Conservation (phyloP, 2,329 filamentous ascomycete species). For the Fusarium sp. region DNA sequence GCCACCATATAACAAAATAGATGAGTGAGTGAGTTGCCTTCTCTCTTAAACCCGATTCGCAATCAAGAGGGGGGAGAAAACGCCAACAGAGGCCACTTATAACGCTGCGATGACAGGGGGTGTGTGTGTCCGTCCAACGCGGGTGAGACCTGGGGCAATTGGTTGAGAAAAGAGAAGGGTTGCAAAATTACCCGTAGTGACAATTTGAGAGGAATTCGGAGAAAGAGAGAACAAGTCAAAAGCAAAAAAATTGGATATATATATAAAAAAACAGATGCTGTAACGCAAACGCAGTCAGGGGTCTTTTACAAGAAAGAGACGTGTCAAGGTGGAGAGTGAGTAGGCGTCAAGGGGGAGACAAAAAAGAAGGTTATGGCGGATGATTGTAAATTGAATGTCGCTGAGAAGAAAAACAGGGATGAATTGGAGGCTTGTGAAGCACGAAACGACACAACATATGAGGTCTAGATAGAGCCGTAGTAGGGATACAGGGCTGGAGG, state of each 20-base stretch:
- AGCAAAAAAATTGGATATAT: constrained; percentile 30
- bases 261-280: neutral
- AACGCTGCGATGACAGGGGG: constrained; percentile 23
- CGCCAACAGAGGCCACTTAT: constrained; percentile 25
- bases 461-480: constrained; percentile 30
- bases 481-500: constrained; percentile 9
- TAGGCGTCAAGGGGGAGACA: constrained; percentile 17
- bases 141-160: constrained; percentile 31
- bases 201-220: neutral
- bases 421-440: constrained; percentile 33
- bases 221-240: constrained; percentile 31
- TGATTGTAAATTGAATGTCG: neutral
- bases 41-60: neutral
- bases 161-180: constrained; percentile 39
- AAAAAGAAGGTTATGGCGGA: constrained; percentile 34
- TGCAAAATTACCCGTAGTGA: neutral
- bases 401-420: constrained; percentile 2
- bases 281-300: constrained; percentile 7
- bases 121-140: constrained; percentile 2
- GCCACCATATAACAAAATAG: neutral
- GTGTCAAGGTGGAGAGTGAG: constrained; percentile 15
- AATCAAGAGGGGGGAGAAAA: constrained; percentile 3
- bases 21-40: neutral
- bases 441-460: constrained; percentile 34
- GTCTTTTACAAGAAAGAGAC: constrained; percentile 29